These are phyloP conservation scores for Tulasnella sp. DNA, from an alignment of 768 basidiomycete species.

Conservation along the genomic window DNA sequence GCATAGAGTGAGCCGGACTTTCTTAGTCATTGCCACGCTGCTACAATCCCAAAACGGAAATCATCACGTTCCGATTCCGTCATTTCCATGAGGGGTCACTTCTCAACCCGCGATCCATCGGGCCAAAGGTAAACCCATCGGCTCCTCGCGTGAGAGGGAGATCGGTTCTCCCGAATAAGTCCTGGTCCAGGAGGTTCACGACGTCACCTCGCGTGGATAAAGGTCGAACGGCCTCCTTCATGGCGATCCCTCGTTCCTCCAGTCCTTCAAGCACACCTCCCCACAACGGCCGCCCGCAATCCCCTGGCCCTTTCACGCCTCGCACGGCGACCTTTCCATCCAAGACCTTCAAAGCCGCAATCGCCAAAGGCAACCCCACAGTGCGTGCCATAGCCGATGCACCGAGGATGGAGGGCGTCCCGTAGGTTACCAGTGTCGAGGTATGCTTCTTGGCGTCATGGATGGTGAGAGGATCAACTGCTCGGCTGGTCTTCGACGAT, in stretches of 20 bases:
- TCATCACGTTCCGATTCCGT: background rate
- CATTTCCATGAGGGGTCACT: background rate
- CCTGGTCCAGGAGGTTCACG: background rate
- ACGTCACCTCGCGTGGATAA: background rate
- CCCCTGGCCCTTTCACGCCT: constrained; percentile 68
- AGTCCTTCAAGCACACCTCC: constrained; percentile 57
- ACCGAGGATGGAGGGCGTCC: constrained; percentile 37
- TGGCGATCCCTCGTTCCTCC: constrained; percentile 42
- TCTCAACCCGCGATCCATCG: background rate
- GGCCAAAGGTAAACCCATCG: background rate
- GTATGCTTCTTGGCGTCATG: constrained; percentile 42
- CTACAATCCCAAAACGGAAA: background rate
- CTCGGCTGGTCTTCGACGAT: background rate
- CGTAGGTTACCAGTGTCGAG: constrained; percentile 63
- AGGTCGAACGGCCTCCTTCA: constrained; percentile 34
- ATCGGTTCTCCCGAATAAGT: background rate
- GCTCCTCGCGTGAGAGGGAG: background rate
- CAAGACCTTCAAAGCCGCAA: constrained; percentile 67
- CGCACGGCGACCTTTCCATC: constrained; percentile 52
- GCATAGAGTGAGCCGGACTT: background rate
- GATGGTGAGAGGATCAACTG: constrained; percentile 26
- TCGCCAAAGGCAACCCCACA: constrained; percentile 82
- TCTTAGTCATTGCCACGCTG: background rate
- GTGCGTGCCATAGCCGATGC: constrained; percentile 87
- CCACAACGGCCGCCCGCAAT: constrained; percentile 50